Conservation (phyloP, 805 yeast species). For the Kazachstania africana region DNA sequence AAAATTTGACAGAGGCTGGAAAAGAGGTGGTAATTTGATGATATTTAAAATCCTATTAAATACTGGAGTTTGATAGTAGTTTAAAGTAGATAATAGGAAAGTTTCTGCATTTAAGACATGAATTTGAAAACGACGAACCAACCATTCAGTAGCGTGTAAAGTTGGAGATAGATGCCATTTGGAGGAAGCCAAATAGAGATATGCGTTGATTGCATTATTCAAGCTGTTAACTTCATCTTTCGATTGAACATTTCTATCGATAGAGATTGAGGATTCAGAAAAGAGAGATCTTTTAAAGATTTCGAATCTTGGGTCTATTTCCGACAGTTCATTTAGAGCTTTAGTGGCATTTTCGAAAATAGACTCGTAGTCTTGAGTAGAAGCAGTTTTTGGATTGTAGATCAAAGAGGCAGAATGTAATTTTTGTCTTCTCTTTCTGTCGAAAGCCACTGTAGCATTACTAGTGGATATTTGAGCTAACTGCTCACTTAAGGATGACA, state of each 20-base stretch:
- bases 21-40: slow-evolving; percentile 66
- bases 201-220: slow-evolving; percentile 63
- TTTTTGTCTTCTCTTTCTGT: slow-evolving; percentile 76
- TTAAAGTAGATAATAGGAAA: slow-evolving; percentile 59
- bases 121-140: slow-evolving; percentile 79
- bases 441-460: slow-evolving; percentile 64
- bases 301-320: slow-evolving; percentile 63
- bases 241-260: slow-evolving; percentile 77
- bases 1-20: slow-evolving; percentile 57
- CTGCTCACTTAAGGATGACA: slow-evolving; percentile 72
- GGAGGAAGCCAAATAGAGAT: slow-evolving; percentile 63
- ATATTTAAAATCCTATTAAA: slow-evolving; percentile 70
- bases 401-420: slow-evolving; percentile 82
- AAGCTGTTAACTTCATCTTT: slow-evolving; percentile 66
- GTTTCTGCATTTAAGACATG: slow-evolving; percentile 71
- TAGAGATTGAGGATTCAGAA: slow-evolving; percentile 63
- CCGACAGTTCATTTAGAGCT: slow-evolving; percentile 61
- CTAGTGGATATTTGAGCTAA: slow-evolving; percentile 55
- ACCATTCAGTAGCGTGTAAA: slow-evolving; percentile 84
- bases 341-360: slow-evolving; percentile 61
- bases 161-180: slow-evolving; percentile 68
- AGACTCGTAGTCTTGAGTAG: slow-evolving; percentile 86
- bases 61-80: slow-evolving; percentile 65
- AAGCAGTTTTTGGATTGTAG: slow-evolving; percentile 77
- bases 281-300: slow-evolving; percentile 64